A percentile compares a stretch with the other conserved stretches of the same genome.
Conservation (phyloP, 345 rosid genomes). For the Gossypium mustelinum region DNA sequence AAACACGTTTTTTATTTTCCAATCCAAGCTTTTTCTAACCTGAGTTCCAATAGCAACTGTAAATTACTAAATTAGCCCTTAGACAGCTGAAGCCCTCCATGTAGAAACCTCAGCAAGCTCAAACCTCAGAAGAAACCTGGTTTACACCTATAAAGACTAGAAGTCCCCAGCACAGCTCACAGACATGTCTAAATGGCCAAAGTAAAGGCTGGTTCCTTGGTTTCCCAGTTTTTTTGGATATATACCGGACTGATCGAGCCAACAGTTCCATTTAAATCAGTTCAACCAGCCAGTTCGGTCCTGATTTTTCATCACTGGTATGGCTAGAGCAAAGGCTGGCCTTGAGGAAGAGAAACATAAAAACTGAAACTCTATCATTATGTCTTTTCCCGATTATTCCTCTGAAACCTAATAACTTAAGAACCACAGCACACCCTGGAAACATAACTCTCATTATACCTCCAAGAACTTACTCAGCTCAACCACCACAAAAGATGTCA, state of each 20-base stretch:
- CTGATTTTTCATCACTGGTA: background rate
- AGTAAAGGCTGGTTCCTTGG: background rate
- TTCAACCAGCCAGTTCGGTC: background rate
- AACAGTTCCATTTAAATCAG: background rate
- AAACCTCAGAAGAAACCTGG: too few species aligned
- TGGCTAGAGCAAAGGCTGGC: background rate
- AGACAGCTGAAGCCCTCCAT: too few species aligned
- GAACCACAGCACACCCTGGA: too few species aligned
- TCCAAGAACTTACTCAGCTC: background rate
- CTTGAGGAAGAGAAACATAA: background rate
- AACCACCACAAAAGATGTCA: background rate
- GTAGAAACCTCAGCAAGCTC: too few species aligned
- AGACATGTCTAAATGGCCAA: background rate
- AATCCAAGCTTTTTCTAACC: too few species aligned
- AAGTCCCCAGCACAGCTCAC: background rate
- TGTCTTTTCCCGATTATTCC: too few species aligned
- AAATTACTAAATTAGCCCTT: too few species aligned
- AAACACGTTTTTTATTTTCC: too few species aligned
- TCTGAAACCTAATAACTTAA: too few species aligned
- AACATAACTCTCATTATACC: background rate
- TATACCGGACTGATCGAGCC: background rate
- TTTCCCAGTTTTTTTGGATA: background rate
- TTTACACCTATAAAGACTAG: too few species aligned
- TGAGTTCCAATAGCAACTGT: too few species aligned
- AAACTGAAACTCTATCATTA: too few species aligned